These are phyloP conservation scores for Orbilia oligospora DNA, from an alignment of 2,329 filamentous ascomycete genomes.

Conservation along the genomic window DNA sequence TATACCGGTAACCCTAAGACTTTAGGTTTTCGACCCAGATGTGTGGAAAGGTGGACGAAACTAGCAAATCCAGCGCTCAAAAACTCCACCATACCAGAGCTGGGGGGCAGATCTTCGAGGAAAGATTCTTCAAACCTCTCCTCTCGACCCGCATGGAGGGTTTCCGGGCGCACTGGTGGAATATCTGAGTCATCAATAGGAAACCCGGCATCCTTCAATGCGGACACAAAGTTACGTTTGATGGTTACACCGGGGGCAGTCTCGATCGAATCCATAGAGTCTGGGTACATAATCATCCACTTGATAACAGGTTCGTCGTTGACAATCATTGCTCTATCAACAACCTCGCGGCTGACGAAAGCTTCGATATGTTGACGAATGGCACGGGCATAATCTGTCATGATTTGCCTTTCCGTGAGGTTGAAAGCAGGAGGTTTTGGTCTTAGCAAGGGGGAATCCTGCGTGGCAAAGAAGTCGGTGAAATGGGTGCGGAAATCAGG, in stretches of 20 bases:
- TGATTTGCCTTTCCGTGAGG: slow-evolving; percentile 44
- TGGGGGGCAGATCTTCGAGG: slow-evolving; percentile 19
- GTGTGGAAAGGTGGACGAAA: slow-evolving; percentile 22
- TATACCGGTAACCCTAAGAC: slow-evolving; percentile 10
- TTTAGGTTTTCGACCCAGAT: neutral
- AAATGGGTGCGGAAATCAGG: slow-evolving; percentile 27
- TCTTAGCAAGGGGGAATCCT: slow-evolving; percentile 9
- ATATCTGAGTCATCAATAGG: slow-evolving; percentile 38
- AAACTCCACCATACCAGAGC: slow-evolving; percentile 41
- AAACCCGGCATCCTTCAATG: slow-evolving; percentile 44
- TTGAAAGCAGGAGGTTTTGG: slow-evolving; percentile 32
- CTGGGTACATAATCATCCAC: slow-evolving; percentile 48
- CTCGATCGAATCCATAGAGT: slow-evolving; percentile 37
- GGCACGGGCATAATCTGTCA: slow-evolving; percentile 34
- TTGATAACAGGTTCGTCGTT: slow-evolving; percentile 44
- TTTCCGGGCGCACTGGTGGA: slow-evolving; percentile 8
- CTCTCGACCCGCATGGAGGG: neutral
- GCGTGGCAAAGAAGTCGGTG: slow-evolving; percentile 26
- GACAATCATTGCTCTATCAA: slow-evolving; percentile 45
- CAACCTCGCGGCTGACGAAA: slow-evolving; percentile 34
- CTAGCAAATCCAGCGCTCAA: slow-evolving; percentile 38
- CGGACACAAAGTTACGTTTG: slow-evolving; percentile 43
- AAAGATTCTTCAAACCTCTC: neutral
- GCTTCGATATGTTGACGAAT: slow-evolving; percentile 40
- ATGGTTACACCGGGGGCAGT: slow-evolving; percentile 8